Base-by-base conservation (phyloP, 2,329 filamentous ascomycete species). In the Nigrograna mackinnonii region DNA sequence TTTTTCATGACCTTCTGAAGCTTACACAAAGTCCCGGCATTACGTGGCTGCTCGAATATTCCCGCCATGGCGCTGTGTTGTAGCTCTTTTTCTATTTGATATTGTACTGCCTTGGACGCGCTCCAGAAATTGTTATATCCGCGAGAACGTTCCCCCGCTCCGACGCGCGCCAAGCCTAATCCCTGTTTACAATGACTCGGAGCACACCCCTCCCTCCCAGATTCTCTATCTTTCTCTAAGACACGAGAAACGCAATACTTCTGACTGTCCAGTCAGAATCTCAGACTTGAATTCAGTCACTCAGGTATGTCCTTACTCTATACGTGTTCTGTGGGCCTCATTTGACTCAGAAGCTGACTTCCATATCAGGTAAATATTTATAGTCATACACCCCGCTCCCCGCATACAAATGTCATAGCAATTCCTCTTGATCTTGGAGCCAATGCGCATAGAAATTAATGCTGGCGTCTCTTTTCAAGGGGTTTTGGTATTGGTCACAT, bases 31-130 rank as follows among this genome's bases (percentile, higher is more conserved):
- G 91, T 96, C 71, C 95, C 94, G 68, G 80, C 81, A 70, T 95
- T 95, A 68, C 91, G 84, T 67, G 91, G 87, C 76, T 94, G 89
- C 76, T 96, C 91, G 67, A 97, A 99, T 73, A 99, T 91, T 67
- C 89, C 89, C 71, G 90, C 86, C 94, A 99, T 99, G 54, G 57
- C 70, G 54, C 51, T 39, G 54, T 50, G 37, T 44, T 53, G 43
- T 41, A 57, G 60, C 57, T 62, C 55, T 58, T 55, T 58, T 46
- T n/a, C n/a, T n/a, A n/a, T n/a, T n/a, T n/a, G n/a, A n/a, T n/a
- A n/a, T n/a, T n/a, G n/a, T n/a, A n/a, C n/a, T n/a, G n/a, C n/a
- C n/a, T n/a, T n/a, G n/a, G n/a, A n/a, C n/a, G n/a, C n/a, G n/a
- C n/a, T n/a, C n/a, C n/a, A n/a, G n/a, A n/a, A n/a, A n/a, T n/a